Evolutionary conservation across 352 stramenopile species (phyloP), one percentile per base, ranked within the genome.

Genomic region (Globisporangium lucens): DNA sequence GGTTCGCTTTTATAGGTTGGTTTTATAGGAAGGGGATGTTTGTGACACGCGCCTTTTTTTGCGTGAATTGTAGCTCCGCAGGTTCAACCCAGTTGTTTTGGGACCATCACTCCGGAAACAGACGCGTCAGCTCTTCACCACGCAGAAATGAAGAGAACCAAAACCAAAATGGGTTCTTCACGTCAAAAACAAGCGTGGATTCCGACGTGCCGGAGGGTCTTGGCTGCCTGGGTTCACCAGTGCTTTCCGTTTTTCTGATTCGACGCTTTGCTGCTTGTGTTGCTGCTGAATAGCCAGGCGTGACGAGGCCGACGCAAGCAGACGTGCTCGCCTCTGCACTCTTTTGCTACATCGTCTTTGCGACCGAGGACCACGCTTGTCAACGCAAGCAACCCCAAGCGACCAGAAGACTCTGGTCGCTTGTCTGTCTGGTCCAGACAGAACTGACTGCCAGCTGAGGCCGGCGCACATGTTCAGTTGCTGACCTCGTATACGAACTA

Each of bases 61-160:
- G 58, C 58, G 46, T 33, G 38, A 47, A 41, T 63, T 63, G 58
- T 38, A 63, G 58, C 33, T 56, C 58, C 58, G 58, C 58, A 63
- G 38, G 35, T 63, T 63, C 58, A 63, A 63, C 35, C 38, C n/a
- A 62, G 30, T 24, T 22, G 20, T 3, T 3, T 6, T 6, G 12
- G 15, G 43, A 63, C 20, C 57, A 63, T 52, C 57, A 63, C 36
- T 63, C 41, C n/a, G 41, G 15, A 47, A 47, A 20, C 41, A n/a
- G 41, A 49, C 41, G 41, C 41, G 41, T 49, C 41, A 49, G 41
- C 41, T 49, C 41, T 49, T 49, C 41, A 49, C 41, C 15, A 49
- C 41, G 41, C 41, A 49, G 41, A 49, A 49, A 49, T 49, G 41
- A 49, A 49, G 41, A 20, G 36, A 24, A 24, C 24, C 24, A 24